Percentiles rank a stretch among this genome's conserved stretches.
Evolutionary conservation across 2,329 filamentous ascomycete genomes (phyloP).

Genomic region (Arthrinium puccinioides): DNA sequence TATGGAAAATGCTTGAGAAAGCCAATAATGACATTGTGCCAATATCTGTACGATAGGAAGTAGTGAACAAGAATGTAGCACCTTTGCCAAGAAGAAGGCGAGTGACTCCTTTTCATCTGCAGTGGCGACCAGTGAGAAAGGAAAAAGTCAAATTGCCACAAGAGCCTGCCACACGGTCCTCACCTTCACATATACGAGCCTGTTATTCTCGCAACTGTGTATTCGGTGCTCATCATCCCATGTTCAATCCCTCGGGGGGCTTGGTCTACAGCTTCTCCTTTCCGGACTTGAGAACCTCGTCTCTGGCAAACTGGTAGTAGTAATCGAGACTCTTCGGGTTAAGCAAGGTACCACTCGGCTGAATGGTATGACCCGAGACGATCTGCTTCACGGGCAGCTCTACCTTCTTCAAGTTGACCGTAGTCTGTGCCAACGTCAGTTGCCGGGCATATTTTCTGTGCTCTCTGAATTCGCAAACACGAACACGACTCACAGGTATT

Average conservation of each 20-base stretch:
- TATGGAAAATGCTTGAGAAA: not conserved
- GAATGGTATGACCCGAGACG: conserved; percentile 66
- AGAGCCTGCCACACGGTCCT: too few relatives aligned
- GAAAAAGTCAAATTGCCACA: too few relatives aligned
- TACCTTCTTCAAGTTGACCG: conserved; percentile 80
- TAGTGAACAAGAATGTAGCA: not conserved
- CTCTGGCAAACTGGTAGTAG: conserved; percentile 71
- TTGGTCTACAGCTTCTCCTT: conserved; percentile 46
- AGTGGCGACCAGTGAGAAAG: too few relatives aligned
- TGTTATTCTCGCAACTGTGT: too few relatives aligned
- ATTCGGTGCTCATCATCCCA: too few relatives aligned
- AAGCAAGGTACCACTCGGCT: conserved; percentile 66
- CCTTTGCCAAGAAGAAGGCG: too few relatives aligned
- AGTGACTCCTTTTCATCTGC: too few relatives aligned
- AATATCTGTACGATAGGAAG: not conserved
- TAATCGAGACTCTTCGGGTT: conserved; percentile 71
- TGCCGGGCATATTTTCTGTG: too few relatives aligned
- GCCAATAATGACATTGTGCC: too few relatives aligned
- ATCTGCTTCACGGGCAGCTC: conserved; percentile 81
- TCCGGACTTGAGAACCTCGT: conserved; percentile 49
- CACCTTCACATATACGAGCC: too few relatives aligned
- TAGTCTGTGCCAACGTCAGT: conserved; percentile 48
- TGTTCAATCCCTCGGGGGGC: too few relatives aligned
- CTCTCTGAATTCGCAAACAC: not conserved
- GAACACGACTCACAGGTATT: conserved; percentile 71